Base-by-base conservation (phyloP, 2,329 filamentous ascomycete genomes). In the Alternaria conjuncta region DNA sequence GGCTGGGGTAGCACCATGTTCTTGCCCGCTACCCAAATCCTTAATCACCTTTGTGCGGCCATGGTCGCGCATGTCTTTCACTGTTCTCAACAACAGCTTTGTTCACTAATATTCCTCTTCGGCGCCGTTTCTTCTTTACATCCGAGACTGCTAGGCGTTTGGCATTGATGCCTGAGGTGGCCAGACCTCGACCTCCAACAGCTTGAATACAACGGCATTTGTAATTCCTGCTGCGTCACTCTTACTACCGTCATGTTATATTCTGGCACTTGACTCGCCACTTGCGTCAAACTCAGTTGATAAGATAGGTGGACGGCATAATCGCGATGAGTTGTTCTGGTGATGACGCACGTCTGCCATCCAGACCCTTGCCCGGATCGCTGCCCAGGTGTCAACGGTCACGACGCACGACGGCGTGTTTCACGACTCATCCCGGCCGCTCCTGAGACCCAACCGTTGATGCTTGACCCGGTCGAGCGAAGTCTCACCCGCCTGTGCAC, bases 61-160 rank as follows among this genome's bases (percentile, higher is more conserved):
- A 25, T 18, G 45, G 32, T 41, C 49, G 26, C 54, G 12, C 32
- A 28, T 53, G n/a, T 20, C 13, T 25, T 60, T 45, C 43, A 47
- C 21, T 55, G 6, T 43, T 12, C 50, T 44, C 56, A 9, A 32
- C 53, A 46, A n/a, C 55, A 26, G 47, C 57, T 13, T 46, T 54
- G 18, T 46, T 46, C 56, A 18, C 43, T 51, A 23, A 51, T 55
- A 62, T 54, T 32, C 6, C 49, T 25, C 49, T 53, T 53, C 49
- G 49, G 28, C 9, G 13, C 30, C 46, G 46, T 53, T 47, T 20
- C 51, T 44, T 59, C n/a, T 49, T 45, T 58, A 26, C 49, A 72
- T 67, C 67, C 74, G 74, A 76, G 71, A 77, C 75, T 25, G 65
- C 41, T 67, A 61, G 62, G 68, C 56, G 75, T 78, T 75, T 78